phyloP scores from a whole-genome alignment of 208 protist species.

The Crithidia bombi region DNA sequence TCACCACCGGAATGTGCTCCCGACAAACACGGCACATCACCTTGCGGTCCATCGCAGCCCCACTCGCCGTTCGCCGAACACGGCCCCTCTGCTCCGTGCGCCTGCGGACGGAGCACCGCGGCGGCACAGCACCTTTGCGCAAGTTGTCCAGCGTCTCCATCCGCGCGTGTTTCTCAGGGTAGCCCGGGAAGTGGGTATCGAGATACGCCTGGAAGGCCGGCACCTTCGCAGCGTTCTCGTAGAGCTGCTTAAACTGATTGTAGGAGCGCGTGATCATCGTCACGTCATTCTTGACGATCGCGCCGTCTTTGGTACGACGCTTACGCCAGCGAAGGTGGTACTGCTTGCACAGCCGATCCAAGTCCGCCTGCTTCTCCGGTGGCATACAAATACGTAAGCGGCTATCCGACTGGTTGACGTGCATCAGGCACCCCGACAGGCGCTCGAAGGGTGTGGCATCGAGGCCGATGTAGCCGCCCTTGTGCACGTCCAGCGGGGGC shows the following conservation, averaged over 20 bases:
- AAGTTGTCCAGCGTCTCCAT: constrained; percentile 73
- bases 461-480: constrained; percentile 81
- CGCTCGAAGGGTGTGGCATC: constrained; percentile 81
- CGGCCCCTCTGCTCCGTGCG: not conserved
- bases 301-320: constrained; percentile 42
- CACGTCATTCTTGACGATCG: constrained; percentile 42
- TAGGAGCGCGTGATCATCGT: constrained; percentile 77
- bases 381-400: constrained; percentile 40
- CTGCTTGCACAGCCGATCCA: constrained; percentile 53
- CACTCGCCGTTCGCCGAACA: constrained; percentile 1
- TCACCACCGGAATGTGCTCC: constrained; percentile 42
- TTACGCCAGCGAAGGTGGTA: constrained; percentile 73
- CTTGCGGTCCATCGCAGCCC: constrained; percentile 31
- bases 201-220: constrained; percentile 58
- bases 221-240: constrained; percentile 26
- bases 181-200: constrained; percentile 65
- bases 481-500: constrained; percentile 74
- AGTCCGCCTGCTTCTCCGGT: constrained; percentile 52
- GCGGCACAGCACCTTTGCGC: constrained; percentile 53
- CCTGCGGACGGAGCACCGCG: constrained; percentile 41
- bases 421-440: constrained; percentile 69
- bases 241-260: constrained; percentile 62
- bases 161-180: constrained; percentile 74
- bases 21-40: constrained; percentile 84
- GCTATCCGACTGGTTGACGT: constrained; percentile 78